These are phyloP conservation scores for Collybiopsis confluens DNA, from an alignment of 768 basidiomycete genomes.

Conservation along the genomic window DNA sequence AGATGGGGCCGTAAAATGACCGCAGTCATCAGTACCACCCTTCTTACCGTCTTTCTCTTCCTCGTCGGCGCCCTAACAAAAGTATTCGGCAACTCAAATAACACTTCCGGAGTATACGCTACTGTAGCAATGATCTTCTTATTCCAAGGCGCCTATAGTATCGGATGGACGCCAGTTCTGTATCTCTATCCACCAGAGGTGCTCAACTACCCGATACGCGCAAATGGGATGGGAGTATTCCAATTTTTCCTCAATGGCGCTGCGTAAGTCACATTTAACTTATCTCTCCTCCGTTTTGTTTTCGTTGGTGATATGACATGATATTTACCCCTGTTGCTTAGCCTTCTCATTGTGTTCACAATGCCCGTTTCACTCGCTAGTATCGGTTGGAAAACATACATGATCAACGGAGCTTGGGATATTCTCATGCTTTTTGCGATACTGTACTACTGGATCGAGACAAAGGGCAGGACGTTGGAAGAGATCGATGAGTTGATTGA, in stretches of 20 bases:
- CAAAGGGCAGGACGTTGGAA: constrained; percentile 17
- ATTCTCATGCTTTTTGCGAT: constrained; percentile 16
- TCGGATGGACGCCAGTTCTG: constrained; percentile 20
- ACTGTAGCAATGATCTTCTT: constrained; percentile 20
- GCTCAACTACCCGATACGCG: constrained; percentile 19
- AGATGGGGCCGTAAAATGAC: constrained; percentile 18
- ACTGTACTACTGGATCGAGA: constrained; percentile 19
- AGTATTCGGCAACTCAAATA: constrained; percentile 18
- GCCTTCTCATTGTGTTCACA: constrained; percentile 18
- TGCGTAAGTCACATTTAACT: constrained; percentile 10
- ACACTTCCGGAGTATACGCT: constrained; percentile 18
- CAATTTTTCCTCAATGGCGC: constrained; percentile 17
- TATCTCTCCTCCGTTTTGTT: neutral
- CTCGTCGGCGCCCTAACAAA: constrained; percentile 20
- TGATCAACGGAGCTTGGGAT: constrained; percentile 20
- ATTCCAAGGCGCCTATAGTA: constrained; percentile 19
- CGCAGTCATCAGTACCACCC: constrained; percentile 16
- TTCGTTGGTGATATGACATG: no score
- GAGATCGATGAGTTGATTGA: constrained; percentile 20
- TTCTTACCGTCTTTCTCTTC: constrained; percentile 18
- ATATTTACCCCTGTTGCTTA: neutral
- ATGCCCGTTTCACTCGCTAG: constrained; percentile 16
- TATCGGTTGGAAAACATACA: constrained; percentile 22
- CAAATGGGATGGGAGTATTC: constrained; percentile 18
- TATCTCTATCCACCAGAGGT: constrained; percentile 19